phyloP scores from a whole-genome alignment of 2,329 filamentous ascomycete species.

The Fusarium mangiferae region DNA sequence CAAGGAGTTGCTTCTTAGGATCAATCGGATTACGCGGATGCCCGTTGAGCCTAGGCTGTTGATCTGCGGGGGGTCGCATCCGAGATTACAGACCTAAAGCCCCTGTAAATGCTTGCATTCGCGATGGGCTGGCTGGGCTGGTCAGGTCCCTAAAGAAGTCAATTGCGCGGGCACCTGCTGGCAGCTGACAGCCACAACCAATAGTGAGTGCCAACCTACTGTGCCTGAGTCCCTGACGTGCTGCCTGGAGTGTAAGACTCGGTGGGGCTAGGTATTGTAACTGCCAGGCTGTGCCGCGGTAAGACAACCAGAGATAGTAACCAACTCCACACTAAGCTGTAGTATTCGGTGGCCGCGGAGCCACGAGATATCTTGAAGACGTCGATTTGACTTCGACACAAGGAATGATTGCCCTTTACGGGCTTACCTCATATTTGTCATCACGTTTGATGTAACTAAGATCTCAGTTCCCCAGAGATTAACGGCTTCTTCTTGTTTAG shows the following conservation, averaged over 20 bases:
- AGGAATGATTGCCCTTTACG: not conserved
- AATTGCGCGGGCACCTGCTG: not conserved
- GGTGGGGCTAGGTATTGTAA: not conserved
- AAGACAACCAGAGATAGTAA: not conserved
- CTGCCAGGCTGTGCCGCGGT: constrained; percentile 1
- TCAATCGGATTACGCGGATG: constrained; percentile 28
- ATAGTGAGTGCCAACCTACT: constrained; percentile 2
- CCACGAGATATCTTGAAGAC: not conserved
- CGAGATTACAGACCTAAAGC: constrained; percentile 31
- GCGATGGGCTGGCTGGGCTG: not conserved
- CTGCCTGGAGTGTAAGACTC: not conserved
- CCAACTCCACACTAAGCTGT: not conserved
- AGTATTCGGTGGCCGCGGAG: constrained; percentile 1
- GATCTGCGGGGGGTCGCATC: constrained; percentile 35
- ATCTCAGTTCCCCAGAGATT: not conserved
- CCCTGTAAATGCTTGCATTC: constrained; percentile 10
- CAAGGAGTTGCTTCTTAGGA: not conserved
- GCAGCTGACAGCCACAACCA: not conserved
- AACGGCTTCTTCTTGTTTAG: not conserved
- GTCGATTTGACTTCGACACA: not conserved
- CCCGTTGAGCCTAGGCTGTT: not conserved
- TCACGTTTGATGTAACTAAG: not conserved
- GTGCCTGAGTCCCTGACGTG: not conserved
- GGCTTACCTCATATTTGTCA: constrained; percentile 17
- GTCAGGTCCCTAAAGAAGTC: not conserved